Base-by-base conservation (phyloP, 257 asterid genomes). In the Misopates orontium region DNA sequence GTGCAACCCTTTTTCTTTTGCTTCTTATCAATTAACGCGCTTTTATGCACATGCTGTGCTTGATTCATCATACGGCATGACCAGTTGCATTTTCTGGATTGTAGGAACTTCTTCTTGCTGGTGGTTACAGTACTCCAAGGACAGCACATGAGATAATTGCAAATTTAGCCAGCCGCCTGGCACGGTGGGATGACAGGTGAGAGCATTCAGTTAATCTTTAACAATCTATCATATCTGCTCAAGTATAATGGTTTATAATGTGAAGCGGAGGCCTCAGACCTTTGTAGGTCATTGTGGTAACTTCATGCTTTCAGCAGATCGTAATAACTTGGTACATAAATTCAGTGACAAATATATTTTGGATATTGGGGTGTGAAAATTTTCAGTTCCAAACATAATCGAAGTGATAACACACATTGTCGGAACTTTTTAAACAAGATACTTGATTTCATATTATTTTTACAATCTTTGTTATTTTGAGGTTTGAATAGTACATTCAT, bases 171-270 rank as follows among this genome's bases (percentile, higher is more conserved):
- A 42, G 79, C 73, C 97, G 96, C 68, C 81, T 90, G 59, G 97
- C 99, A 45, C 91, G 97, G 39, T 93, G 99, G 99, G 99, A 93
- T 83, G 97, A 93, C 79, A 87, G 99, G 98, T 93, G 71, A 75
- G 76, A 67, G 25, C 53, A 66, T 56, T 57, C 40, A 44, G 69
- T 62, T 68, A 42, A 14, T 57, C 44, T 44, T 58, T 8, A 6
- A 40, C 25, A 48, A 39, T 53, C 68, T 66, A 63, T 48, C 39
- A 45, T 51, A 21, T 47, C 4, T 48, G 17, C 62, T 62, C 65
- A 10, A 15, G 18, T 55, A 20, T 17, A 66, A 57, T 49, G 23
- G 60, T 53, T 75, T 44, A 45, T 52, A 28, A 64, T 64, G 70
- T 68, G 54, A 3, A 45, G 51, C 19, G 8, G 23, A 57, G 28